These are phyloP conservation scores for Cocos nucifera DNA, from an alignment of 176 grass and related monocot genomes.

Conservation along the genomic window DNA sequence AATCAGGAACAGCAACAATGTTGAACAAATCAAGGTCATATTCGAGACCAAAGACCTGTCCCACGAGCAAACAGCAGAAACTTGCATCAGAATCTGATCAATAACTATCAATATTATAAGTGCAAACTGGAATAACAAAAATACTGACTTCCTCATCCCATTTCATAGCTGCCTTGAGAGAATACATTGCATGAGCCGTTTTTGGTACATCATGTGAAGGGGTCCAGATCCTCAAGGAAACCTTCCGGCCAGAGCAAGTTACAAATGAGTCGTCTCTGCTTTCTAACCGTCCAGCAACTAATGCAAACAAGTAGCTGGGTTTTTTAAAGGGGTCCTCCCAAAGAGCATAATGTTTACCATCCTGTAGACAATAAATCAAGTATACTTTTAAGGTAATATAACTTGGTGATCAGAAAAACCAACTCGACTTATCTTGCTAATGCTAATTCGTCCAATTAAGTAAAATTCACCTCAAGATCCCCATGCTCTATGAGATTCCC, in stretches of 20 bases:
- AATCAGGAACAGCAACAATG: constrained; percentile 98
- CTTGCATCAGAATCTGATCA: constrained; percentile 19
- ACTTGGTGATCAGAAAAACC: no score
- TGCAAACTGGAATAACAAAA: constrained; percentile 6
- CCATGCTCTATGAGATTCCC: constrained; percentile 88
- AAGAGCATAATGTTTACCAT: constrained; percentile 69
- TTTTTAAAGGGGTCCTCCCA: constrained; percentile 98
- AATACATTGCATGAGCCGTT: constrained; percentile 98
- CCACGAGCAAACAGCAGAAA: constrained; percentile 14
- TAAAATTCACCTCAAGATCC: constrained; percentile 55
- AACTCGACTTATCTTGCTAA: no score
- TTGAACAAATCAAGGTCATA: constrained; percentile 99
- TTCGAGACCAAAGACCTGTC: constrained; percentile 92
- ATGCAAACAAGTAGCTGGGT: constrained; percentile 93
- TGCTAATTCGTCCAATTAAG: not conserved
- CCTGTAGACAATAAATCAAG: constrained; percentile 16
- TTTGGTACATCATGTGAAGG: constrained; percentile 92
- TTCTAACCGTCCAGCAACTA: constrained; percentile 90
- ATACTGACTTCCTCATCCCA: constrained; percentile 89
- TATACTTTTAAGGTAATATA: not conserved
- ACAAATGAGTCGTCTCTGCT: constrained; percentile 81
- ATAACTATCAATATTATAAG: constrained; percentile 1
- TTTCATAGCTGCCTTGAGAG: constrained; percentile 99
- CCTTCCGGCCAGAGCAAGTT: constrained; percentile 76
- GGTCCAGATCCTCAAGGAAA: constrained; percentile 81